phyloP scores from a whole-genome alignment of 2,329 filamentous ascomycete genomes.

The Paraconiothyrium brasiliense region DNA sequence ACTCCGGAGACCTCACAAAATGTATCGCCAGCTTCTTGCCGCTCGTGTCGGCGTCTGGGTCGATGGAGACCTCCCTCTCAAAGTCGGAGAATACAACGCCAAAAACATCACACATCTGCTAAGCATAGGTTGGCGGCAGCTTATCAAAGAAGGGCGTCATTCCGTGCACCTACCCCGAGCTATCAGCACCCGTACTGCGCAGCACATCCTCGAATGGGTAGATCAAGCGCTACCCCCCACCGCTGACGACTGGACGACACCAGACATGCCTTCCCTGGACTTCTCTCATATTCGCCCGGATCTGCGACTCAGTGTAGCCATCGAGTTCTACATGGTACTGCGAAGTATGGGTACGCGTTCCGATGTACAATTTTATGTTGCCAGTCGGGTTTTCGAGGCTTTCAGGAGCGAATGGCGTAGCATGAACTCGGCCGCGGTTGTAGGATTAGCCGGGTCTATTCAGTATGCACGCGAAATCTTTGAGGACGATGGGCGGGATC shows the following conservation, averaged over 20 bases:
- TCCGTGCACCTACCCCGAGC: neutral
- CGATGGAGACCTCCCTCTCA: neutral
- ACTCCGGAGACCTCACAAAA: no score
- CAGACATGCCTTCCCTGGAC: neutral
- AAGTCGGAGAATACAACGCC: neutral
- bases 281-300: neutral
- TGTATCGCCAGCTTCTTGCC: no score
- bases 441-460: neutral
- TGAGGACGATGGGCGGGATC: neutral
- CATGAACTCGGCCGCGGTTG: neutral
- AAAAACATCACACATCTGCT: neutral
- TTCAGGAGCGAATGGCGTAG: neutral
- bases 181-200: neutral
- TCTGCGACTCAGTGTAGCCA: neutral
- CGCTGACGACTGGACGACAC: neutral
- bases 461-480: neutral
- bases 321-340: neutral
- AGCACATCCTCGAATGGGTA: neutral
- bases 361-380: neutral
- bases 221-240: neutral
- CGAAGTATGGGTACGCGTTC: neutral
- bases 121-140: neutral
- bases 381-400: neutral
- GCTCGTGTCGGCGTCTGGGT: slow-evolving; percentile 2
- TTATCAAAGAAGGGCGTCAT: neutral